Evolutionary conservation across 805 yeast genomes (phyloP).

Genomic region (Jamesozyma spencerorum): DNA sequence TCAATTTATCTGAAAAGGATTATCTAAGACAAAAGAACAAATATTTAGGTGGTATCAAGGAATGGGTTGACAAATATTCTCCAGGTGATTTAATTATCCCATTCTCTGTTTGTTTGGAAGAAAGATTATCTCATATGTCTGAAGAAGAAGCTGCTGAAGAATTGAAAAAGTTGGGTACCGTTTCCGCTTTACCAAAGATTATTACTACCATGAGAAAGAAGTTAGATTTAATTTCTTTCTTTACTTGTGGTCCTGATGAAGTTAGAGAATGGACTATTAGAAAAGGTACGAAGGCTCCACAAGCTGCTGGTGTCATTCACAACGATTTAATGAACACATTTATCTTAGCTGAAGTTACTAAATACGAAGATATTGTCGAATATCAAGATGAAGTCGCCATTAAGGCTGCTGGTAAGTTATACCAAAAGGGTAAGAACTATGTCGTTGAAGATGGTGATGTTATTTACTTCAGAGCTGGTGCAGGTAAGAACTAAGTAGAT

Average conservation of each 20-base stretch:
- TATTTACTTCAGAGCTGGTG: constrained; percentile 87
- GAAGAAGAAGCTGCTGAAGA: constrained; percentile 75
- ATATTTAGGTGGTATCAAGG: constrained; percentile 68
- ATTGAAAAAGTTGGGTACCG: constrained; percentile 62
- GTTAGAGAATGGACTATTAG: constrained; percentile 98
- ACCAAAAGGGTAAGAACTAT: constrained; percentile 89
- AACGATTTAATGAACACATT: constrained; percentile 92
- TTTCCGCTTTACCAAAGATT: constrained; percentile 77
- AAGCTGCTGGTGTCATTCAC: constrained; percentile 97
- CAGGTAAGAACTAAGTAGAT: constrained; percentile 58
- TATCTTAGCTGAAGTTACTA: constrained; percentile 87
- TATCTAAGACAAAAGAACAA: constrained; percentile 83
- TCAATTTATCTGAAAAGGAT: constrained; percentile 84
- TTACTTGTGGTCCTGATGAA: constrained; percentile 93
- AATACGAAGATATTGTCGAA: constrained; percentile 70
- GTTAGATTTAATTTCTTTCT: constrained; percentile 81
- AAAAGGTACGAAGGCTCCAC: constrained; percentile 89
- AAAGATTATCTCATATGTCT: constrained; percentile 77
- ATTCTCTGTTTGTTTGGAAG: constrained; percentile 86
- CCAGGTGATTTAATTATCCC: constrained; percentile 91
- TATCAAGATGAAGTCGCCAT: constrained; percentile 73
- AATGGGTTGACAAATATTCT: constrained; percentile 75
- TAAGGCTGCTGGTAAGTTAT: constrained; percentile 80
- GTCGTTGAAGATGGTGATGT: constrained; percentile 93
- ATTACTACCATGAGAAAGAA: constrained; percentile 80